A percentile compares a stretch with the other conserved stretches of the same genome.
Evolutionary conservation across 495 filamentous ascomycete genomes (phyloP).

Genomic region (Trichoderma erinaceum): DNA sequence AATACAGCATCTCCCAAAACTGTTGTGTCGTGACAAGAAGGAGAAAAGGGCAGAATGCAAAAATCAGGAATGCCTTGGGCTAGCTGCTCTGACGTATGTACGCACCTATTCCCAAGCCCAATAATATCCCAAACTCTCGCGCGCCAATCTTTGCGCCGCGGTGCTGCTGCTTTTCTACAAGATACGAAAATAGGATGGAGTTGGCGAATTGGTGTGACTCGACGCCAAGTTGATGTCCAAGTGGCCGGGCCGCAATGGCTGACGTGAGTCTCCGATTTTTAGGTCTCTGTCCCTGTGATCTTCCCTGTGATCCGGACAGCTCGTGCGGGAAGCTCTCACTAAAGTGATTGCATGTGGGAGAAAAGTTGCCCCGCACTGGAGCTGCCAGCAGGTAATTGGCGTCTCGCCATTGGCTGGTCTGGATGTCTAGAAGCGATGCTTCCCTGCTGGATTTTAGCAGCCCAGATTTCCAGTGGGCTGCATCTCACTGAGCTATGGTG

Average conservation of each 20-base stretch:
- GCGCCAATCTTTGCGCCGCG: neutral
- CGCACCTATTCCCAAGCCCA: neutral
- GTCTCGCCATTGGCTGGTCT: neutral
- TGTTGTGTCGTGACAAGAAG: neutral
- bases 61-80: neutral
- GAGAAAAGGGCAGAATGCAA: neutral
- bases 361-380: slow-evolving; percentile 2
- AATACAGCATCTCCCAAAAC: neutral
- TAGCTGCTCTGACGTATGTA: neutral
- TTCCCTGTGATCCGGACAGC: slow-evolving; percentile 10
- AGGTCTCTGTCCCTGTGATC: slow-evolving; percentile 11
- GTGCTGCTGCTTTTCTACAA: neutral
- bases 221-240: neutral
- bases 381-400: neutral
- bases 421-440: neutral
- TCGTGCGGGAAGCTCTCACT: neutral
- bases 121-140: neutral
- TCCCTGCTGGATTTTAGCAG: neutral
- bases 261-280: slow-evolving; percentile 12
- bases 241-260: slow-evolving; percentile 5
- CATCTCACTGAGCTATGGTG: neutral
- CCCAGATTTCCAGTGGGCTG: neutral
- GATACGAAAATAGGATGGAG: neutral
- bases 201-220: neutral
- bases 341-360: neutral